Evolutionary conservation across 495 filamentous ascomycete species (phyloP), one percentile per base, ranked within the genome.

Genomic region (Aspergillus kassunensis): DNA sequence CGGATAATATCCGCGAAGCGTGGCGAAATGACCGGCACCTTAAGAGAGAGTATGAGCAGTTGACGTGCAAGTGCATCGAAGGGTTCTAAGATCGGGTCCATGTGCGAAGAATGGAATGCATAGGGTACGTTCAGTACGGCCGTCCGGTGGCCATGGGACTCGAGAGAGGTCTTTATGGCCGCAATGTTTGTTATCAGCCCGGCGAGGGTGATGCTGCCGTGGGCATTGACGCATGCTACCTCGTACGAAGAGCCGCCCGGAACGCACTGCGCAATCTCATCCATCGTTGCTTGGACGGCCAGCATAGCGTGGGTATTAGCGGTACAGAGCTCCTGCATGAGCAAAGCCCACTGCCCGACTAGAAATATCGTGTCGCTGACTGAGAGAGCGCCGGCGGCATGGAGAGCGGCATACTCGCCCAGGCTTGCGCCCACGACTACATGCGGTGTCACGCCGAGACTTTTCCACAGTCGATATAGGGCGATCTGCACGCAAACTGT

Each of bases 351-450:
- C 0, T 44, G 12, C 1, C 61, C 64, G 4, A 64, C 64, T 0
- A 69, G 36, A 6, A 54, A 59, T 0, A 72, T 50, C 4, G 47
- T 63, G 57, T 76, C 35, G 34, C 24, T 15, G 51, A 64, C 16
- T 29, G 49, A 52, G 45, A 57, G 8, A 31, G 61, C 37, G n/a
- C 87, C 90, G 11, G 87, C 81, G 27, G 82, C 80, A 51, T 88
- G 74, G 1, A 95, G 73, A 15, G 90, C 90, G 34, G 89, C 89
- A 65, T 92, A 95, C 64, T 95, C 90, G 44, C 90, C 90, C 8
- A 83, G 59, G 64, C 89, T 93, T 70, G 95, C 90, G 34, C 90
- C 90, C 29, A 93, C 69, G 1, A 92, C 87, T 18, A 78, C 83
- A 51, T 73, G 72, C 4, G 90, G 90, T 27, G 71, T 79, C 51